Percentiles rank a stretch among this genome's conserved stretches.
phyloP scores from a whole-genome alignment of 1,284 basidiomycete genomes.

The Rhodotorula sp. region DNA sequence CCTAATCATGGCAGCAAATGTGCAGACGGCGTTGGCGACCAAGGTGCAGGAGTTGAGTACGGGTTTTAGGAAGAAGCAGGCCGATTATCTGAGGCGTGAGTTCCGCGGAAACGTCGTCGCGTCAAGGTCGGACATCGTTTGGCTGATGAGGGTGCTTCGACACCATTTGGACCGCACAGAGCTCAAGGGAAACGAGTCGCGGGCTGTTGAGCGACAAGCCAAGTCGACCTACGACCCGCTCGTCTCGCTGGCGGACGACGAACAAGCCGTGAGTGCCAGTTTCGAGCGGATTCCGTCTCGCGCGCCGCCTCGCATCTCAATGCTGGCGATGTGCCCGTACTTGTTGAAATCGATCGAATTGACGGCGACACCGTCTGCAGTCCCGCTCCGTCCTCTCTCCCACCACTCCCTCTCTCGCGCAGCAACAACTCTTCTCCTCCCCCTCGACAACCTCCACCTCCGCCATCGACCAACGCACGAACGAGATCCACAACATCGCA shows the following conservation, averaged over 20 bases:
- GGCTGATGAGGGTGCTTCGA: background rate
- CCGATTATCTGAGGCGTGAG: constrained; percentile 74
- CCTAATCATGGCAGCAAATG: constrained; percentile 78
- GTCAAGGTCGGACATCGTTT: too few species aligned
- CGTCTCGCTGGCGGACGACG: constrained; percentile 47
- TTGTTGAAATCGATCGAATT: background rate
- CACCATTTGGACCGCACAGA: constrained; percentile 24
- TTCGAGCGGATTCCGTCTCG: constrained; percentile 42
- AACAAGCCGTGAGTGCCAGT: constrained; percentile 45
- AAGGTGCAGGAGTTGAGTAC: constrained; percentile 90
- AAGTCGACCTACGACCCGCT: constrained; percentile 31
- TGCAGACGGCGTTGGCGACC: constrained; percentile 92
- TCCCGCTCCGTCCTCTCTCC: constrained; percentile 23
- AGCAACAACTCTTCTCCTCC: constrained; percentile 20
- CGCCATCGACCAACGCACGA: constrained; percentile 50
- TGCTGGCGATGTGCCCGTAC: background rate
- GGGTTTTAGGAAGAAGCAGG: constrained; percentile 94
- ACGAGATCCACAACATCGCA: constrained; percentile 86
- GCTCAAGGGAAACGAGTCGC: constrained; percentile 42
- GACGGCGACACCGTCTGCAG: background rate
- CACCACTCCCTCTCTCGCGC: constrained; percentile 12
- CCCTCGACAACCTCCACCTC: background rate
- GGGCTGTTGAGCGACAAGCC: constrained; percentile 11
- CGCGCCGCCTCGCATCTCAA: background rate
- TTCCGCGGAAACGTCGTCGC: too few species aligned